Evolutionary conservation across 441 rosid species (phyloP), one percentile per base, ranked within the genome.

Genomic region (Theobroma grandiflorum): DNA sequence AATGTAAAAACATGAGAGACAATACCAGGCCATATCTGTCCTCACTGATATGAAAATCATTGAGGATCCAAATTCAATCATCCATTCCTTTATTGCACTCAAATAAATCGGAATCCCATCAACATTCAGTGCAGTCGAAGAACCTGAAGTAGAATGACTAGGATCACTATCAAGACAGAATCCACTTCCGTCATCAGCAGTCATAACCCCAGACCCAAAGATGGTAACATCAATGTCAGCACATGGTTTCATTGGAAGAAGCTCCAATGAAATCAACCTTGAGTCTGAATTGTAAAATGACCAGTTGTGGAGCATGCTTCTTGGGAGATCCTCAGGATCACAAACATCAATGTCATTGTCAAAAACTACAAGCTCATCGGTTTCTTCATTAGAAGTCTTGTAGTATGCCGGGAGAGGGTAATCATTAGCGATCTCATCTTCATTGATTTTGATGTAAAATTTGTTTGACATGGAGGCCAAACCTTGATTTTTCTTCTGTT

Each of bases 21-120:
- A 70, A 75, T 90, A 94, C 98, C 99, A 92, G 79, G 95, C 91
- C 87, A 92, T 63, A 81, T 94, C 97, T n/a, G 98, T 92, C 42
- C 92, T 92, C 69, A 94, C 50, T 35, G 93, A 92, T 72, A 90
- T 83, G 74, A 82, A 89, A 70, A 90, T 73, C 90, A 84, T 84
- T 10, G 90, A 85, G 7, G 88, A 78, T 42, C 95, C 94, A 77
- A 85, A 89, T 82, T 94, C 97, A 58, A 94, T 89, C 95, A 84
- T 85, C 98, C 99, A 94, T 81, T 93, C 98, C 85, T 94, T 94
- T 69, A 96, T 86, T 40, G 92, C 92, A 80, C 94, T 91, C 79
- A 94, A 82, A 80, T 76, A 93, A 38, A 91, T 81, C 3, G 89
- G 90, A 74, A 89, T 78, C 22, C 98, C 98, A 59, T 78, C 83